Evolutionary conservation across 2,329 filamentous ascomycete genomes (phyloP).

Genomic region (Aspergillus chevalieri): DNA sequence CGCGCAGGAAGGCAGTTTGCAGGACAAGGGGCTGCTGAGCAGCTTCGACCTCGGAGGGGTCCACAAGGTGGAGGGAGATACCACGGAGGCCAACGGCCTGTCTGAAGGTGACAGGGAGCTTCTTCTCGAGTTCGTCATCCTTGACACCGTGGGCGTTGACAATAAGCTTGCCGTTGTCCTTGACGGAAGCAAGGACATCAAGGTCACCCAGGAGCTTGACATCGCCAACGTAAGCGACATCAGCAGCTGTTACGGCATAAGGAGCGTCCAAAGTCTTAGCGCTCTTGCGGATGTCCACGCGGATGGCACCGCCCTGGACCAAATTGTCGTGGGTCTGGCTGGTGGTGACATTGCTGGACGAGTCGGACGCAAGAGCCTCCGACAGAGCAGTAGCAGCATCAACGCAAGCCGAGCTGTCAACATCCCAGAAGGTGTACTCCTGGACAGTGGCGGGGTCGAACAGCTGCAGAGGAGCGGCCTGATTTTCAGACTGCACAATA

Average conservation of each 20-base stretch:
- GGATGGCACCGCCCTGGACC: constrained; percentile 67
- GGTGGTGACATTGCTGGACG: constrained; percentile 55
- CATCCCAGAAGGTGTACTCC: constrained; percentile 92
- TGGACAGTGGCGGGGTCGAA: constrained; percentile 54
- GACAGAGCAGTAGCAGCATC: constrained; percentile 58
- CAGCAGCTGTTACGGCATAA: constrained; percentile 72
- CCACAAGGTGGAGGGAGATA: constrained; percentile 67
- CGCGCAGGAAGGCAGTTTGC: constrained; percentile 76
- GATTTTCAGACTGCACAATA: constrained; percentile 24
- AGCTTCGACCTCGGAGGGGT: constrained; percentile 63
- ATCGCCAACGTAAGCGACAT: constrained; percentile 72
- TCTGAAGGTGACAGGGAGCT: constrained; percentile 64
- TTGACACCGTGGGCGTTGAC: constrained; percentile 73
- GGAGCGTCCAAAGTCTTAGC: constrained; percentile 77
- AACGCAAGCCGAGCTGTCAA: constrained; percentile 65
- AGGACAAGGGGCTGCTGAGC: constrained; percentile 62
- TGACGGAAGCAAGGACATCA: constrained; percentile 65
- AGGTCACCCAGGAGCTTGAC: constrained; percentile 74
- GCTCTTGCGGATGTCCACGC: constrained; percentile 79
- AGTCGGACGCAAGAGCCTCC: constrained; percentile 56
- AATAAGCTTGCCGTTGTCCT: constrained; percentile 65
- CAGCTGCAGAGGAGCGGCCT: constrained; percentile 45
- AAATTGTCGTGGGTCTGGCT: constrained; percentile 58
- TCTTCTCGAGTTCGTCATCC: constrained; percentile 83
- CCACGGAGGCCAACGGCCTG: constrained; percentile 65